These are phyloP conservation scores for Setaria viridis DNA, from an alignment of 202 grass and related monocot genomes.

Conservation along the genomic window DNA sequence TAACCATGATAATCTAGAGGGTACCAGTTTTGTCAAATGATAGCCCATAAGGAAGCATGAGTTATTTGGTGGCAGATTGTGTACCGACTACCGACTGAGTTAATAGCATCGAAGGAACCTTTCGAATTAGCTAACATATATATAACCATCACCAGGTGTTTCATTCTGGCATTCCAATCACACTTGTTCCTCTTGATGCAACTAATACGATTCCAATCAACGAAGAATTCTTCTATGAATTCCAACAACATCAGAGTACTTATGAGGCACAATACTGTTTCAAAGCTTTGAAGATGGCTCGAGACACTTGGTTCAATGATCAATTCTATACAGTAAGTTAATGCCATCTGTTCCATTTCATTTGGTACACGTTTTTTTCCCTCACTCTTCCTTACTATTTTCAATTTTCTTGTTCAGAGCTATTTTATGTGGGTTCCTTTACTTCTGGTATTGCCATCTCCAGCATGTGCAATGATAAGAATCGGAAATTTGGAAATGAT, in stretches of 20 bases:
- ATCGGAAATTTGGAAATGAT: slow-evolving; percentile 41
- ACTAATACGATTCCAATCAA: slow-evolving; percentile 83
- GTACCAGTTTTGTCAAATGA: neutral
- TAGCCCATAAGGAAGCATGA: slow-evolving; percentile 6
- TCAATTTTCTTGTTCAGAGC: slow-evolving; percentile 50
- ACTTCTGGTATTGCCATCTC: slow-evolving; percentile 56
- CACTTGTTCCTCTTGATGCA: slow-evolving; percentile 84
- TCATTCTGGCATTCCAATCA: slow-evolving; percentile 82
- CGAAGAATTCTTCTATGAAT: slow-evolving; percentile 68
- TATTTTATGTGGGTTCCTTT: slow-evolving; percentile 64
- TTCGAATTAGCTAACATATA: slow-evolving; percentile 27
- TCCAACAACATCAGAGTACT: slow-evolving; percentile 60
- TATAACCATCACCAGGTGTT: slow-evolving; percentile 57
- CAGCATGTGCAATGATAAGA: slow-evolving; percentile 49
- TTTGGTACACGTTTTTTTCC: neutral
- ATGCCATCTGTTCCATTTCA: neutral
- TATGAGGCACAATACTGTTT: slow-evolving; percentile 80
- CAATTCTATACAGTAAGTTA: slow-evolving; percentile 68
- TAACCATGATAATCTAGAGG: no score
- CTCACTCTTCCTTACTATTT: slow-evolving; percentile 14
- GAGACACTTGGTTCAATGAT: slow-evolving; percentile 77
- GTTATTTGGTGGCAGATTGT: no score
- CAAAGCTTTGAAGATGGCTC: slow-evolving; percentile 72
- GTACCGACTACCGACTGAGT: neutral
- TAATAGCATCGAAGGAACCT: neutral